Evolutionary conservation across 768 basidiomycete species (phyloP).

Genomic region (Imleria badia): DNA sequence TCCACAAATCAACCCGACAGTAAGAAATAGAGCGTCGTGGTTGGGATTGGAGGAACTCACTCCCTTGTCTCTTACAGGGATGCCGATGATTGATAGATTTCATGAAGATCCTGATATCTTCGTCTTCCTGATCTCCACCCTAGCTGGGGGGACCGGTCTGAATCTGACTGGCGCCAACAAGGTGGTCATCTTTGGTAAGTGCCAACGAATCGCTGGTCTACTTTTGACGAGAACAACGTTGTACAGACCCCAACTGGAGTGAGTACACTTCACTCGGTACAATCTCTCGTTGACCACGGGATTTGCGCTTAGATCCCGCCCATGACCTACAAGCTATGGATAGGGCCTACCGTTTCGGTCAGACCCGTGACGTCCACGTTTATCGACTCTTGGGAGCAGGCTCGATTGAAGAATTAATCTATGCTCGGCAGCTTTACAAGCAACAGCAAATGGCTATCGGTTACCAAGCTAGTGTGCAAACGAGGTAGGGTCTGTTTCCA

Average conservation of each 20-base stretch:
- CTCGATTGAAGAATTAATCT: slow-evolving; percentile 84
- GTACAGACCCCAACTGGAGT: slow-evolving; percentile 93
- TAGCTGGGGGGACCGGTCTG: slow-evolving; percentile 89
- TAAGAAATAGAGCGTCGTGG: slow-evolving; percentile 35
- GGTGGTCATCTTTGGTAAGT: slow-evolving; percentile 84
- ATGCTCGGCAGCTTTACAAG: slow-evolving; percentile 88
- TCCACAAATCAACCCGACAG: slow-evolving; percentile 64
- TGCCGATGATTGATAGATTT: slow-evolving; percentile 85
- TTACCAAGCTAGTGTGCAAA: slow-evolving; percentile 81
- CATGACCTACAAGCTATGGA: slow-evolving; percentile 95
- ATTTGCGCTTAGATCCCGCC: slow-evolving; percentile 72
- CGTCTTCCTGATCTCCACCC: slow-evolving; percentile 85
- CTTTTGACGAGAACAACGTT: neutral
- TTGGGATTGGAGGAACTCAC: neutral
- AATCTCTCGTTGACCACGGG: neutral
- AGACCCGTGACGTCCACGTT: slow-evolving; percentile 81
- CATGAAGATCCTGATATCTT: slow-evolving; percentile 71
- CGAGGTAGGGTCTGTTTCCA: slow-evolving; percentile 48
- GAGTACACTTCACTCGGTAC: slow-evolving; percentile 37
- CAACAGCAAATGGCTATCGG: slow-evolving; percentile 93
- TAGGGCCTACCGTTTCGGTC: slow-evolving; percentile 82
- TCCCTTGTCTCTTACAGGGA: slow-evolving; percentile 46
- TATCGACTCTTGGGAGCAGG: slow-evolving; percentile 84
- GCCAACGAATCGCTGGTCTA: neutral
- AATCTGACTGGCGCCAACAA: slow-evolving; percentile 93